Evolutionary conservation across 2,329 filamentous ascomycete genomes (phyloP).

Genomic region (Fusarium sp.): DNA sequence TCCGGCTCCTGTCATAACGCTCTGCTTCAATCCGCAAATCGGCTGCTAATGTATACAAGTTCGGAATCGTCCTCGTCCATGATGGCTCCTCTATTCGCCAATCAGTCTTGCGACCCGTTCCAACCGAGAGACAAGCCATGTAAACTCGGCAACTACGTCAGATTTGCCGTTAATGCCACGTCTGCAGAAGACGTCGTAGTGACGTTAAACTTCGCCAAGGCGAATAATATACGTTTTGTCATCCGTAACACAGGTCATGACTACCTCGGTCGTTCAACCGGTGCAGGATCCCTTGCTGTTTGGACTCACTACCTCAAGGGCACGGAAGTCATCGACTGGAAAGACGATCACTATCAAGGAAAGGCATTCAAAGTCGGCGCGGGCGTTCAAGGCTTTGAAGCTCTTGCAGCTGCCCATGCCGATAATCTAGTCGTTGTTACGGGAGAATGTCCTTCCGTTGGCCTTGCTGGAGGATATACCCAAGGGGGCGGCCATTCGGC

Average conservation of each 20-base stretch:
- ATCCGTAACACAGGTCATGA: constrained; percentile 63
- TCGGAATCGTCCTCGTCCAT: constrained; percentile 33
- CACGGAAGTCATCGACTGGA: constrained; percentile 51
- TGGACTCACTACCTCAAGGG: constrained; percentile 54
- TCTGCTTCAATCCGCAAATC: accelerated
- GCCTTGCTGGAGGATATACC: constrained; percentile 66
- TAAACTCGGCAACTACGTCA: constrained; percentile 54
- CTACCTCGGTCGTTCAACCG: constrained; percentile 65
- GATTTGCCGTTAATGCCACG: constrained; percentile 48
- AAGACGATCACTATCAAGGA: constrained; percentile 55
- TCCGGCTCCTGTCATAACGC: not conserved
- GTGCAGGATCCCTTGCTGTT: constrained; percentile 52
- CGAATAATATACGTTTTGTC: constrained; percentile 56
- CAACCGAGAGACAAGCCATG: constrained; percentile 46
- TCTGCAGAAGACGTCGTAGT: constrained; percentile 43
- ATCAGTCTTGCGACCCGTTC: constrained; percentile 52
- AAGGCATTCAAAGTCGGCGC: constrained; percentile 62
- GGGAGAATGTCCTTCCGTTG: constrained; percentile 62
- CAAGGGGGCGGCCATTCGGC: constrained; percentile 66
- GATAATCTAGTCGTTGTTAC: constrained; percentile 59
- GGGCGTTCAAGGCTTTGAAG: constrained; percentile 60
- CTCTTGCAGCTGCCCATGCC: constrained; percentile 53
- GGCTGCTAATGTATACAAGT: not conserved
- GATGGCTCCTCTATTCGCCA: constrained; percentile 51
- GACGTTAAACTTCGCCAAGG: constrained; percentile 42